Percentiles rank a stretch among this genome's conserved stretches.
Conservation (phyloP, 1,284 basidiomycete species). For the Laetiporus sulphureus region DNA sequence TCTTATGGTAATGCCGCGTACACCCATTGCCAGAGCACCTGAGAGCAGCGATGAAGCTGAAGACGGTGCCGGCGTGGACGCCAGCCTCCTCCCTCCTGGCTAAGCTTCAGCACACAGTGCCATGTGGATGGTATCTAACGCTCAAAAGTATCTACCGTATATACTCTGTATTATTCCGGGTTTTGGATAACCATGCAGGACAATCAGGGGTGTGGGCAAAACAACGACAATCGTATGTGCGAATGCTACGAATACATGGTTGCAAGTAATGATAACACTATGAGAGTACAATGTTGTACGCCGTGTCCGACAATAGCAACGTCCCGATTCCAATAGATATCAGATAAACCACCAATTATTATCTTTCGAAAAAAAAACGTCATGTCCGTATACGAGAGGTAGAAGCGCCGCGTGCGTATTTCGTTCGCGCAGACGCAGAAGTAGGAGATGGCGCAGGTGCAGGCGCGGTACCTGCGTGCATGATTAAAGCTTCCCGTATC, state of each 20-base stretch:
- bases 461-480: no score
- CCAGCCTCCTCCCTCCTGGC: constrained; percentile 86
- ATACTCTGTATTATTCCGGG: no score
- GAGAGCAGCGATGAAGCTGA: constrained; percentile 56
- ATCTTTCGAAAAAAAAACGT: constrained; percentile 6
- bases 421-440: no score
- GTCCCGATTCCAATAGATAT: constrained; percentile 10
- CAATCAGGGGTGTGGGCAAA: no score
- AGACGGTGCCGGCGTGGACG: constrained; percentile 60
- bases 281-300: constrained; percentile 8
- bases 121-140: neutral
- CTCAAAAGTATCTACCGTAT: neutral
- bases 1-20: constrained; percentile 94
- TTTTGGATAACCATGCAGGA: no score
- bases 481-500: constrained; percentile 37
- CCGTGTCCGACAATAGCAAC: constrained; percentile 7
- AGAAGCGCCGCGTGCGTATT: no score
- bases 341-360: neutral
- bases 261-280: constrained; percentile 8
- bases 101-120: constrained; percentile 30
- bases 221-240: neutral
- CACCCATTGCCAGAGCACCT: constrained; percentile 66
- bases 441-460: no score
- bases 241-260: constrained; percentile 7
- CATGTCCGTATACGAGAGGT: constrained; percentile 9